Percentiles rank a stretch among this genome's conserved stretches.
These are phyloP conservation scores for Medicago truncatula DNA, from an alignment of 306 rosid genomes.

Conservation along the genomic window DNA sequence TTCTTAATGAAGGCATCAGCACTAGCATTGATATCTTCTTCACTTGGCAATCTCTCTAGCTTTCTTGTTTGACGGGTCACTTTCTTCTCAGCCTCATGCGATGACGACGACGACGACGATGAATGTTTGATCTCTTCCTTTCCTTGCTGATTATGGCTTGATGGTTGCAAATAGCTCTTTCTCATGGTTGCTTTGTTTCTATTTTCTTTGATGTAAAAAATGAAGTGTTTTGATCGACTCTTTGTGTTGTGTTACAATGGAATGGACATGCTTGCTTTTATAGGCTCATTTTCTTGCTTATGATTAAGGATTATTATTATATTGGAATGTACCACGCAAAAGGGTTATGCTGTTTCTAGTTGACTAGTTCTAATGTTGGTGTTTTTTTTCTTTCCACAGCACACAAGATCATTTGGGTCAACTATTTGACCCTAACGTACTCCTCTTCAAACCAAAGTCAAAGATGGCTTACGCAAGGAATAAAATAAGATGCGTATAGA, in stretches of 20 bases:
- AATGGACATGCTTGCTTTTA: constrained; percentile 5
- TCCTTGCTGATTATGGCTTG: constrained; percentile 17
- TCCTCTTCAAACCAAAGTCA: constrained; percentile 38
- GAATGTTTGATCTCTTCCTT: constrained; percentile 24
- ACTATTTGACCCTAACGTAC: background rate
- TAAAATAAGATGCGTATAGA: background rate
- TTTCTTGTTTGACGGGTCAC: constrained; percentile 41
- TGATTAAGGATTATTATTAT: constrained; percentile 34
- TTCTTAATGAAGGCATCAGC: constrained; percentile 89
- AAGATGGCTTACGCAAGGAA: constrained; percentile 34
- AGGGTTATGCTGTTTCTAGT: background rate
- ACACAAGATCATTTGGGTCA: background rate
- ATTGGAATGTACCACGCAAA: constrained; percentile 30
- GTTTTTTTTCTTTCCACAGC: no score
- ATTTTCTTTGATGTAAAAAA: background rate
- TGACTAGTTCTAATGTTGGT: background rate
- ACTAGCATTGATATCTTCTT: constrained; percentile 76
- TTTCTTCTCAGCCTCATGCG: constrained; percentile 39
- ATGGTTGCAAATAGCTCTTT: constrained; percentile 40
- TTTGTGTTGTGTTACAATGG: constrained; percentile 16
- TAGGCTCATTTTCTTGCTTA: constrained; percentile 30
- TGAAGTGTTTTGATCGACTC: no score
- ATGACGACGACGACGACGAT: constrained; percentile 3
- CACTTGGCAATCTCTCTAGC: constrained; percentile 60
- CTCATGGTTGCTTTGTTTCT: constrained; percentile 35